Base-by-base conservation (phyloP, 495 filamentous ascomycete species). In the Neurospora sp. region DNA sequence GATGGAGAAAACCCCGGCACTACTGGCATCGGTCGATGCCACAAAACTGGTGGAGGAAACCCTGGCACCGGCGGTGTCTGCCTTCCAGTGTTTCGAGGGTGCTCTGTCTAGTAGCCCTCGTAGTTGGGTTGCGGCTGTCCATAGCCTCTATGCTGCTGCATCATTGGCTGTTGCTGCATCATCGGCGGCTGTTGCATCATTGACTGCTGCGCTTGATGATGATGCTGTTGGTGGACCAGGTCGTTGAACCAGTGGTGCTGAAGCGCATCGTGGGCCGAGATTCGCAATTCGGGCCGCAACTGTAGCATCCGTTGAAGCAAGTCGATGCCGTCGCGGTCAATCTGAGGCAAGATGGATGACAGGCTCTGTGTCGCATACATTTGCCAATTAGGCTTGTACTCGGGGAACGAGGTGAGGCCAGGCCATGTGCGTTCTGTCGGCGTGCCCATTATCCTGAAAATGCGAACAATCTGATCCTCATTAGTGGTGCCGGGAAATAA, bases 381-480 rank as follows among this genome's bases (percentile, higher is more conserved):
- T 75, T 95, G 95, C 85, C 95, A 96, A 70, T 89, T 95, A 37
- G 90, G 86, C 84, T 97, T 96, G 87, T 98, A 98, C 81, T 99
- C 96, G 8, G 94, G 93, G 78, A 95, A 94, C 77, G 90, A 87
- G 34, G 89, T 90, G 79, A 98, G 94, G 5, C 93, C 93, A 1
- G 94, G 94, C 94, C 94, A 98, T 3, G 92, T 92, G 69, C 93
- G 88, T 81, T 97, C 94, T 0, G 92, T 94, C 1, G 94, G 94
- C 1, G 94, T 98, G 42, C 94, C 94, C 94, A 98, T 98, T 70
- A 98, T 90, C 37, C 94, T 92, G 88, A 97, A 98, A 82, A 98
- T 98, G 78, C 96, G 94, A 73, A 94, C 86, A 71, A 97, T 89
- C 81, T 98, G 94, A 82, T 98, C 94, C 81, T 98, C 94, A 80